Evolutionary conservation across 306 rosid species (phyloP).

Genomic region (Prunus mira): DNA sequence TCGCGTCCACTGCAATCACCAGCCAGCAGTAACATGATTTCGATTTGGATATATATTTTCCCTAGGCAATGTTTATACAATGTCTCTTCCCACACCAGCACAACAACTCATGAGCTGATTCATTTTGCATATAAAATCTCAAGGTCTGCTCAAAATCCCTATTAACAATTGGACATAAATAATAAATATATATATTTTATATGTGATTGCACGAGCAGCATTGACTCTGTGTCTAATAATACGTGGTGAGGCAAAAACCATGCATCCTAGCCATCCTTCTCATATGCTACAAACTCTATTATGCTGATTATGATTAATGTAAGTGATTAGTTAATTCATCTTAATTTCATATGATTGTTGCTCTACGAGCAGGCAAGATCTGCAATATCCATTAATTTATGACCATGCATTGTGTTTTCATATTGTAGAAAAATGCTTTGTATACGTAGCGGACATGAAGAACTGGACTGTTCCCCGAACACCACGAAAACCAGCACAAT

Average conservation of each 20-base stretch:
- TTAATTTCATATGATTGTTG: not conserved
- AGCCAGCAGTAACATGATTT: slow-evolving; percentile 12
- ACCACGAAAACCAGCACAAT: not conserved
- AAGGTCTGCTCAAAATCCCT: not conserved
- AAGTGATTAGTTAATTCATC: not conserved
- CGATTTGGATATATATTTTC: slow-evolving; percentile 20
- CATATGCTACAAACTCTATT: not conserved
- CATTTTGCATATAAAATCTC: not conserved
- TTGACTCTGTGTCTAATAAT: too few species aligned
- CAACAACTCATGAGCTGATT: slow-evolving; percentile 15
- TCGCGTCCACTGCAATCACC: slow-evolving; percentile 16
- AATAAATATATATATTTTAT: too few species aligned
- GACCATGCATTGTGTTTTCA: not conserved
- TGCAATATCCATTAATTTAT: not conserved
- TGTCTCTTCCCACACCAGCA: slow-evolving; percentile 22
- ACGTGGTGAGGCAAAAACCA: too few species aligned
- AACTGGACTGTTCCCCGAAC: not conserved
- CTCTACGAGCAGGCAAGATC: not conserved
- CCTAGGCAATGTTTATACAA: slow-evolving; percentile 8
- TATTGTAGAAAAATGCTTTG: not conserved
- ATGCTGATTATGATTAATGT: not conserved
- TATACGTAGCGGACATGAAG: not conserved
- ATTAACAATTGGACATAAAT: not conserved
- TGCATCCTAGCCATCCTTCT: too few species aligned
- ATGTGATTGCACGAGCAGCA: not conserved